These are phyloP conservation scores for Rhizopogon sp. DNA, from an alignment of 768 basidiomycete genomes.

Conservation along the genomic window DNA sequence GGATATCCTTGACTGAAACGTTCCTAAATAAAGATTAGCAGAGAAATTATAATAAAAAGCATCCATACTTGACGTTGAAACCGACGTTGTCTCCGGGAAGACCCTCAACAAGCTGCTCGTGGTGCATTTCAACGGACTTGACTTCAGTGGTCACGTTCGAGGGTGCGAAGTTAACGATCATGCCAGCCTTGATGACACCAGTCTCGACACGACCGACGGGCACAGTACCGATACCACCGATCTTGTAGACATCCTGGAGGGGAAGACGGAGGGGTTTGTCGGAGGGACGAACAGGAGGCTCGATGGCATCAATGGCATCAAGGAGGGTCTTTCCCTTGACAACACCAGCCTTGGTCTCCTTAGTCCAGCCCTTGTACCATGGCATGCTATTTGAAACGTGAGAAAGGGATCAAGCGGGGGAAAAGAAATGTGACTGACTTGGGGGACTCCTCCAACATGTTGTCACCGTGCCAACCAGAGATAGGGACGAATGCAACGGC, in stretches of 20 bases:
- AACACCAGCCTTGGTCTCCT: conserved; percentile 89
- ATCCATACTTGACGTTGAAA: conserved; percentile 91
- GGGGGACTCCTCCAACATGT: conserved; percentile 98
- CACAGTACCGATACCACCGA: conserved; percentile 99
- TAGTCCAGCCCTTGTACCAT: conserved; percentile 99
- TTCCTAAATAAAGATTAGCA: conserved; percentile 51
- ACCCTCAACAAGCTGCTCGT: conserved; percentile 95
- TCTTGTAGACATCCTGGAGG: conserved; percentile 99
- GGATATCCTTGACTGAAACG: conserved; percentile 99
- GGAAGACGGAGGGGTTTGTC: conserved; percentile 99
- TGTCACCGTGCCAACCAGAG: conserved; percentile 99
- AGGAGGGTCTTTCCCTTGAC: conserved; percentile 99
- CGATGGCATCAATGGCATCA: conserved; percentile 99
- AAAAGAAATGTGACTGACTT: conserved; percentile 53
- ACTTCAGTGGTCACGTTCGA: conserved; percentile 99
- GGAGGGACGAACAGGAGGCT: conserved; percentile 92
- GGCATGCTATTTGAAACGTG: conserved; percentile 64
- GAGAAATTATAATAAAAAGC: neutral
- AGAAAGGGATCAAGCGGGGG: conserved; percentile 7
- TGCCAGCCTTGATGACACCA: conserved; percentile 99
- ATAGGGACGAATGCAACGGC: conserved; percentile 97
- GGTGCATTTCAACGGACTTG: conserved; percentile 99
- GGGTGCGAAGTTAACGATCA: conserved; percentile 97
- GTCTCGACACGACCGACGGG: conserved; percentile 99
- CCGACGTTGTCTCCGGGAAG: conserved; percentile 98